A percentile compares a stretch with the other conserved stretches of the same genome.
phyloP scores from a whole-genome alignment of 2,329 filamentous ascomycete species.

The Venturia nashicola region DNA sequence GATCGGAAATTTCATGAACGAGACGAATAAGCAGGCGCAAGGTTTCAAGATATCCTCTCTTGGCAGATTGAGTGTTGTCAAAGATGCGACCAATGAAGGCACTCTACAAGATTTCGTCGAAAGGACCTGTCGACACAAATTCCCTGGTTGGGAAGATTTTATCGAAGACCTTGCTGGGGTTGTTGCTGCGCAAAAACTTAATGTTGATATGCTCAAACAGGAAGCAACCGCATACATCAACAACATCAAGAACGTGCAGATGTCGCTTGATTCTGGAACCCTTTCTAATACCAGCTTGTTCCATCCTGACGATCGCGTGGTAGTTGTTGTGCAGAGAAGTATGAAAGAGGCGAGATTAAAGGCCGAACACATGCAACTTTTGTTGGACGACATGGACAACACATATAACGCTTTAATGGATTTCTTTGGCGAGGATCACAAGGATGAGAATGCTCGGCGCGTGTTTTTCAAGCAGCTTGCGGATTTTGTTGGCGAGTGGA shows the following conservation, averaged over 20 bases:
- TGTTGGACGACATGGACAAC: conserved; percentile 82
- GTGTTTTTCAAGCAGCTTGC: conserved; percentile 95
- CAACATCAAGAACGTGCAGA: conserved; percentile 88
- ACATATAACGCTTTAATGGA: conserved; percentile 92
- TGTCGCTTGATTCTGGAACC: conserved; percentile 83
- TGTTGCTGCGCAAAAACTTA: conserved; percentile 72
- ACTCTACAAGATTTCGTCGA: conserved; percentile 94
- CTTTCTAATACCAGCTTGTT: conserved; percentile 95
- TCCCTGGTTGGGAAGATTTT: conserved; percentile 89
- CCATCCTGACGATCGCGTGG: conserved; percentile 91
- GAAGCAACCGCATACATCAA: conserved; percentile 90
- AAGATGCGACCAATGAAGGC: conserved; percentile 97
- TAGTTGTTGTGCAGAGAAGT: conserved; percentile 75
- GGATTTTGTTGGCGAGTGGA: conserved; percentile 84
- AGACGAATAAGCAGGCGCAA: conserved; percentile 93
- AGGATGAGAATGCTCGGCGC: conserved; percentile 81
- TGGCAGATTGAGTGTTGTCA: conserved; percentile 88
- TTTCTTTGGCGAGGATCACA: conserved; percentile 89
- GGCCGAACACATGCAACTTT: conserved; percentile 88
- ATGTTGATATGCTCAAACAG: conserved; percentile 77
- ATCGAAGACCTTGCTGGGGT: conserved; percentile 73
- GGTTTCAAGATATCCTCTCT: conserved; percentile 97
- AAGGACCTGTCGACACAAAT: conserved; percentile 90
- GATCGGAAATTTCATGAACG: conserved; percentile 99
- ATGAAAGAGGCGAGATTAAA: conserved; percentile 97